phyloP scores from a whole-genome alignment of 129 eudicot genomes.

The Helianthus annuus region DNA sequence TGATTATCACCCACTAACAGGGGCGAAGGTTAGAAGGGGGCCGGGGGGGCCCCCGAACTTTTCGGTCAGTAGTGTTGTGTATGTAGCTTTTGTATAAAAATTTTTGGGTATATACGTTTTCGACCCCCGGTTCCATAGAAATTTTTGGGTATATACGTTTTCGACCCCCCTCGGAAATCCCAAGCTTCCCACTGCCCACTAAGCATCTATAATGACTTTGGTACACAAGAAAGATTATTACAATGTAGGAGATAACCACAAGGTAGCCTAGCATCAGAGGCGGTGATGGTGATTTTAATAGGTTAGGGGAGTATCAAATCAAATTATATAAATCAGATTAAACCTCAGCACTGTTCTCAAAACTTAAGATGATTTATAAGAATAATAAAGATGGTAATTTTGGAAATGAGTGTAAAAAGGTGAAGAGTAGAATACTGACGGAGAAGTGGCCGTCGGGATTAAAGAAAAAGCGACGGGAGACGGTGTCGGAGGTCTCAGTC shows the following conservation, averaged over 20 bases:
- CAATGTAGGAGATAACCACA: conserved; percentile 1
- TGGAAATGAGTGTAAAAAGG: background rate
- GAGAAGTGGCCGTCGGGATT: conserved; percentile 58
- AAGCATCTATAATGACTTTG: background rate
- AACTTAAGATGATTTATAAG: background rate
- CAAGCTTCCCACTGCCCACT: too few species aligned
- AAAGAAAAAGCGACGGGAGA: conserved; percentile 60
- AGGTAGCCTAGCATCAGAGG: background rate
- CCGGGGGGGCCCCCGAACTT: too few species aligned
- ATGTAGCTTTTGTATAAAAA: too few species aligned
- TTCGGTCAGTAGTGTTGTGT: too few species aligned
- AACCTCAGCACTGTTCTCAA: background rate
- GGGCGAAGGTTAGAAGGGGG: too few species aligned
- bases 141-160: too few species aligned
- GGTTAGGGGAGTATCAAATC: background rate
- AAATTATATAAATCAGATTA: background rate
- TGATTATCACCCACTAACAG: too few species aligned
- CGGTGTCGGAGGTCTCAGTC: conserved; percentile 75
- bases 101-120: too few species aligned
- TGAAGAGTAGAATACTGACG: conserved; percentile 37
- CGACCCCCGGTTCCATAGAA: too few species aligned
- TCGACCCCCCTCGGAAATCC: too few species aligned
- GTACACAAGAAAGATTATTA: background rate
- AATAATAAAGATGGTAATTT: background rate
- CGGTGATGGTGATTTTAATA: background rate